These are phyloP conservation scores for Chalciporus sp. DNA, from an alignment of 1,284 basidiomycete genomes.

Conservation along the genomic window DNA sequence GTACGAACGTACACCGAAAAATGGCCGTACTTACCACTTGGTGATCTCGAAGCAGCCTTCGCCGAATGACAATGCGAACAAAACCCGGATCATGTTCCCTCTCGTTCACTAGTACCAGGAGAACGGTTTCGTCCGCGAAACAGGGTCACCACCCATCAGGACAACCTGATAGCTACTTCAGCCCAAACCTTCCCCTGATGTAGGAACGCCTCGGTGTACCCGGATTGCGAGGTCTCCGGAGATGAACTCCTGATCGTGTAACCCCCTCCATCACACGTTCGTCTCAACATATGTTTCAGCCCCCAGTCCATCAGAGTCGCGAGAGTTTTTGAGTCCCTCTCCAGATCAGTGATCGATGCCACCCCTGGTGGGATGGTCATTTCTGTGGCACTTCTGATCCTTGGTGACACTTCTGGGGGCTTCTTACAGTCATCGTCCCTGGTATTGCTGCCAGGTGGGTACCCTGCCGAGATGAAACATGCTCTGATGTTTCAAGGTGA, in stretches of 20 bases:
- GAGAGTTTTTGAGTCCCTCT: slow-evolving; percentile 3
- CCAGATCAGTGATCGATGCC: slow-evolving; percentile 28
- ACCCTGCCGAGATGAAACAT: neutral
- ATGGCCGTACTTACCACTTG: slow-evolving; percentile 10
- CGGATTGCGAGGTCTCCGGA: slow-evolving; percentile 32
- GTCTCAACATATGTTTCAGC: slow-evolving; percentile 13
- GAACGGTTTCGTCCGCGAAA: slow-evolving; percentile 10
- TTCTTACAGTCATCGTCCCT: slow-evolving; percentile 13
- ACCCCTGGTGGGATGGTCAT: slow-evolving; percentile 16
- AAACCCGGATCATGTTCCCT: slow-evolving; percentile 14
- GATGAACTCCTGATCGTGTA: slow-evolving; percentile 26
- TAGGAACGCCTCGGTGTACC: slow-evolving; percentile 33
- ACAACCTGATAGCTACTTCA: slow-evolving; percentile 30
- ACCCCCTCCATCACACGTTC: slow-evolving; percentile 32
- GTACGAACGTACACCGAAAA: slow-evolving; percentile 1
- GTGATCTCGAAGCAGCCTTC: slow-evolving; percentile 18
- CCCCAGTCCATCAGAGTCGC: slow-evolving; percentile 17
- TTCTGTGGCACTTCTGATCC: slow-evolving; percentile 25
- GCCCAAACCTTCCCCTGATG: slow-evolving; percentile 14
- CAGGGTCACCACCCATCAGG: slow-evolving; percentile 15
- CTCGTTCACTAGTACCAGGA: slow-evolving; percentile 14
- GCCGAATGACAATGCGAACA: slow-evolving; percentile 10
- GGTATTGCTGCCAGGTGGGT: slow-evolving; percentile 5
- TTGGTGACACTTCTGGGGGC: slow-evolving; percentile 9
- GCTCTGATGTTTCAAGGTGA: neutral